Percentiles rank a stretch among this genome's conserved stretches.
phyloP scores from a whole-genome alignment of 306 rosid genomes.

The Senna siamea region DNA sequence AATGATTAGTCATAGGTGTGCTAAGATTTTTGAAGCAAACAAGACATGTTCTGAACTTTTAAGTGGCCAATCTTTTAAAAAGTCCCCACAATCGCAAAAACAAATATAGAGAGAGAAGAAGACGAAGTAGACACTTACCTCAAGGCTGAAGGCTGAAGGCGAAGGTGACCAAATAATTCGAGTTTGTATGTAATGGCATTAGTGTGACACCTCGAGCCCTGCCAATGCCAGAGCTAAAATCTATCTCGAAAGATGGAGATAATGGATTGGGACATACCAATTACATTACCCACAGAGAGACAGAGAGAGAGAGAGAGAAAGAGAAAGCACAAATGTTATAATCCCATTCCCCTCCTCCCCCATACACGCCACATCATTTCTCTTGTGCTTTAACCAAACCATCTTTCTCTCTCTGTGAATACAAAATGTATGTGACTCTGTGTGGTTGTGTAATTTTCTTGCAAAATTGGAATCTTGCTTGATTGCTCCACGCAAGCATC shows the following conservation, averaged over 20 bases:
- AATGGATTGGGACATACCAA: slow-evolving; percentile 24
- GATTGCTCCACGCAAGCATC: slow-evolving; percentile 68
- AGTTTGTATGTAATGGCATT: background rate
- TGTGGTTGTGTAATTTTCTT: background rate
- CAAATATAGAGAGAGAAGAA: background rate
- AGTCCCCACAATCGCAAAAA: slow-evolving; percentile 49
- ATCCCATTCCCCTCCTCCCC: slow-evolving; percentile 5
- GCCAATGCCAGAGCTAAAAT: slow-evolving; percentile 49
- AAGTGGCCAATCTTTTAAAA: slow-evolving; percentile 50
- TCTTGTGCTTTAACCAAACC: slow-evolving; percentile 42
- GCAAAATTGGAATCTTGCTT: slow-evolving; percentile 54
- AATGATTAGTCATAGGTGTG: slow-evolving; percentile 51
- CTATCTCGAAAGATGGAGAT: slow-evolving; percentile 59
- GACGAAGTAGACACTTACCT: background rate
- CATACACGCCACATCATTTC: slow-evolving; percentile 63
- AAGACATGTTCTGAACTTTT: slow-evolving; percentile 54
- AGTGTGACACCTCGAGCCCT: slow-evolving; percentile 65
- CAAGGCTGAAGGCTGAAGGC: slow-evolving; percentile 2
- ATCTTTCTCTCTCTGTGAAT: background rate
- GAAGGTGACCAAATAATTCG: slow-evolving; percentile 43
- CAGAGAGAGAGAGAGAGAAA: slow-evolving; percentile 32
- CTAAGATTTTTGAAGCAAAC: slow-evolving; percentile 52
- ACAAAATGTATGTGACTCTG: background rate
- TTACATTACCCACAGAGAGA: background rate
- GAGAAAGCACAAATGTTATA: slow-evolving; percentile 20